Percentiles rank a stretch among this genome's conserved stretches.
These are phyloP conservation scores for Trichoderma orchidacearum DNA, from an alignment of 495 filamentous ascomycete species.

Conservation along the genomic window DNA sequence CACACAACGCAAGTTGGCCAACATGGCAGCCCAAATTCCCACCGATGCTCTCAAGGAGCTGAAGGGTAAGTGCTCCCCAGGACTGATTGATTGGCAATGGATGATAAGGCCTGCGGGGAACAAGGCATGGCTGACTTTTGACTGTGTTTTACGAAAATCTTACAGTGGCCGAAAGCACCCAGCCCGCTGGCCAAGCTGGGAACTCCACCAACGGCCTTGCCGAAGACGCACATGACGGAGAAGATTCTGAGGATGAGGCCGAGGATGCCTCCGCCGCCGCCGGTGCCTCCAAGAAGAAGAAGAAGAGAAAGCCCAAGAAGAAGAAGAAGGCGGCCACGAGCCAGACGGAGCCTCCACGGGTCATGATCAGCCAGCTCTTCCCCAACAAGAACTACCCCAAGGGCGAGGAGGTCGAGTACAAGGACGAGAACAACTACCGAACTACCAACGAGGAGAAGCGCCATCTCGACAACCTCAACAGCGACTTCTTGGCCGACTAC, in stretches of 20 bases:
- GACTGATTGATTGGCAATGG: too few species aligned
- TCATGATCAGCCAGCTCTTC: conserved; percentile 64
- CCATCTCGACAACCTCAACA: conserved; percentile 70
- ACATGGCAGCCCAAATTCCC: conserved; percentile 40
- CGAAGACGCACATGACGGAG: conserved; percentile 44
- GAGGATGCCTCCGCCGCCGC: conserved; percentile 24
- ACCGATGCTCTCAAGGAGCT: conserved; percentile 37
- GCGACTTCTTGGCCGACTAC: conserved; percentile 75
- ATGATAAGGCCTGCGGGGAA: too few species aligned
- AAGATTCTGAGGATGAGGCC: conserved; percentile 54
- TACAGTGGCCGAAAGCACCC: conserved; percentile 28
- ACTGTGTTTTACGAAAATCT: background rate
- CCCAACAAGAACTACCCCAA: conserved; percentile 59
- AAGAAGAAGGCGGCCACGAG: conserved; percentile 59
- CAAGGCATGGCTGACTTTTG: background rate
- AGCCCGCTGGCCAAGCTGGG: conserved; percentile 35
- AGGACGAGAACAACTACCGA: conserved; percentile 65
- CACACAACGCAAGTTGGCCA: conserved; percentile 3
- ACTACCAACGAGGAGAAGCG: conserved; percentile 82
- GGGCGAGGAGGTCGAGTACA: conserved; percentile 68
- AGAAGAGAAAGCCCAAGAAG: conserved; percentile 82
- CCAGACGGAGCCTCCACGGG: conserved; percentile 66
- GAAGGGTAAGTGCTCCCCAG: conserved; percentile 29
- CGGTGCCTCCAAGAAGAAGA: conserved; percentile 42
- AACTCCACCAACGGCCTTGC: conserved; percentile 36